Evolutionary conservation across 2,329 filamentous ascomycete genomes (phyloP).

Genomic region (Epichloe uncinata): DNA sequence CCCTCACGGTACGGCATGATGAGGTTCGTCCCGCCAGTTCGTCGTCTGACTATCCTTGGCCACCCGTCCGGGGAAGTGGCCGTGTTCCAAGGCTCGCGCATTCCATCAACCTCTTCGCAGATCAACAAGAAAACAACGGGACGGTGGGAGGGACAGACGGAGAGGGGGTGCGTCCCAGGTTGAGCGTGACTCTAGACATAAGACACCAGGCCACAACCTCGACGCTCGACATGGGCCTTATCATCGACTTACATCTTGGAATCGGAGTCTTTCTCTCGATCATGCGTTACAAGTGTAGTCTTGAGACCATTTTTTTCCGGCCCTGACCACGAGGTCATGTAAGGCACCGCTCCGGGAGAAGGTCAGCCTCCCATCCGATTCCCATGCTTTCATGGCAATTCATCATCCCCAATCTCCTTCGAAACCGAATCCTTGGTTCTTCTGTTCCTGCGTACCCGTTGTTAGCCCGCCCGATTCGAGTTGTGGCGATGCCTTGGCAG

Average conservation of each 20-base stretch:
- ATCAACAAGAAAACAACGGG: too few relatives aligned
- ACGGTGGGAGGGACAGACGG: conserved; percentile 1
- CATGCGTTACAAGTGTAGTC: conserved; percentile 12
- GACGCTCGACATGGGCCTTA: conserved; percentile 11
- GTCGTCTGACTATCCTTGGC: conserved; percentile 5
- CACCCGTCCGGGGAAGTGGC: conserved; percentile 1
- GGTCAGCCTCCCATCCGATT: conserved; percentile 7
- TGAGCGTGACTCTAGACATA: conserved; percentile 24
- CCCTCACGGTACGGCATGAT: conserved; percentile 4
- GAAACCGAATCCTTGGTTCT: neutral
- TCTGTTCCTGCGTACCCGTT: conserved; percentile 4
- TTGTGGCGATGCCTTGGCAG: neutral
- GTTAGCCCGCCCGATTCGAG: neutral
- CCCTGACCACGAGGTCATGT: conserved; percentile 17
- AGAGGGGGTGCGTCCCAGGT: conserved; percentile 13
- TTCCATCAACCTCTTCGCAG: neutral
- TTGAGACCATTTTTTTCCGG: conserved; percentile 6
- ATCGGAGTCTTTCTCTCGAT: conserved; percentile 13
- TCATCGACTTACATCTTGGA: conserved; percentile 17
- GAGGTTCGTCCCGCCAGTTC: conserved; percentile 7
- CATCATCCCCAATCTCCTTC: neutral
- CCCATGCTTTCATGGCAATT: neutral
- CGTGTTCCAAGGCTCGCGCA: neutral
- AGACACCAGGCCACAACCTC: conserved; percentile 21
- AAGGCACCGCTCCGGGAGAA: conserved; percentile 12